These are phyloP conservation scores for Spirogloea muscicola DNA, from an alignment of 139 green algal genomes.

Conservation along the genomic window DNA sequence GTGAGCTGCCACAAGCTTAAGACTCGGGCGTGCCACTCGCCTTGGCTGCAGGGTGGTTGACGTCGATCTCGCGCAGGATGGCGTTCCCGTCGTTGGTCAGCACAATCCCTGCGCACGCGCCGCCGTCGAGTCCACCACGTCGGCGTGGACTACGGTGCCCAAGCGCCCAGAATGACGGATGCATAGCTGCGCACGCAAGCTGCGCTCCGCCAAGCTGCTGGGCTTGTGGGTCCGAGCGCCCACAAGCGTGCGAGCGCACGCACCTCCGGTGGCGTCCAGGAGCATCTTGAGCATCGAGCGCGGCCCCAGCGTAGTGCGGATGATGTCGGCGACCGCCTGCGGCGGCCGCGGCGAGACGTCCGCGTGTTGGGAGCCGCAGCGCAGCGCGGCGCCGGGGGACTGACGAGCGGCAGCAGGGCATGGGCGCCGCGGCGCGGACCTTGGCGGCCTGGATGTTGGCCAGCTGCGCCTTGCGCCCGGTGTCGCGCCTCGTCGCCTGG, in stretches of 20 bases:
- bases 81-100: slow-evolving; percentile 98
- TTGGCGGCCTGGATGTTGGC: slow-evolving; percentile 95
- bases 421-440: slow-evolving; percentile 25
- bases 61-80: slow-evolving; percentile 97
- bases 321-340: slow-evolving; percentile 90
- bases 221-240: no score
- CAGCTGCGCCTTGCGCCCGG: slow-evolving; percentile 88
- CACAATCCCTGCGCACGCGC: slow-evolving; percentile 76
- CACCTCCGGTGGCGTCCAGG: slow-evolving; percentile 91
- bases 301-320: slow-evolving; percentile 93
- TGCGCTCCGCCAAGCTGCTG: no score
- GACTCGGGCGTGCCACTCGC: no score
- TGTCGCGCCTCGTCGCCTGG: slow-evolving; percentile 93
- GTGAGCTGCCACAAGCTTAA: no score
- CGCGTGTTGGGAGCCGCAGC: not conserved
- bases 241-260: no score
- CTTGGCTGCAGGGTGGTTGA: slow-evolving; percentile 95
- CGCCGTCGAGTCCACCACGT: no score
- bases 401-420: not conserved
- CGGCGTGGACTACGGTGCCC: no score
- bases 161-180: no score
- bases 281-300: slow-evolving; percentile 99
- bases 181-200: no score
- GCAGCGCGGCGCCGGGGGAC: not conserved
- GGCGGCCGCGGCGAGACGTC: not conserved